A percentile compares a stretch with the other conserved stretches of the same genome.
Evolutionary conservation across 2,329 filamentous ascomycete genomes (phyloP).

Genomic region (Stachybotrys echinatus): DNA sequence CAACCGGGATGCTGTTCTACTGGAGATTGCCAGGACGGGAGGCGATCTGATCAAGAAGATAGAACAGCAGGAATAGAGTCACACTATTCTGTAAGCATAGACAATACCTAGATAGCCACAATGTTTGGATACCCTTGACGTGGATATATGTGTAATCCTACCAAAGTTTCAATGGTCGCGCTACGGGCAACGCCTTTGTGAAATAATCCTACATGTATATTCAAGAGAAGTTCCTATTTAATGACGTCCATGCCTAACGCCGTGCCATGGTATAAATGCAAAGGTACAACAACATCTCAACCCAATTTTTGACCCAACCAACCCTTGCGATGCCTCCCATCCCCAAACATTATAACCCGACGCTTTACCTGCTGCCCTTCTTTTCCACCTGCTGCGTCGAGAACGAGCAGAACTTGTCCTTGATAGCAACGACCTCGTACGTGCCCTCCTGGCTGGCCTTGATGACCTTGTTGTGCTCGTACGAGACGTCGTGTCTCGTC

Average conservation of each 20-base stretch:
- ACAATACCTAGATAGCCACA: too few species aligned
- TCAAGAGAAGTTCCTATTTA: constrained; percentile 1
- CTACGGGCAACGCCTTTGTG: too few species aligned
- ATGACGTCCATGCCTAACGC: constrained; percentile 13
- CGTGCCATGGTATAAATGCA: constrained; percentile 36
- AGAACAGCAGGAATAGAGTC: constrained; percentile 34
- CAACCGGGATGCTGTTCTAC: constrained; percentile 62
- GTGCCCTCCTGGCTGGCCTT: constrained; percentile 89
- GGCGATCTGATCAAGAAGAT: constrained; percentile 64
- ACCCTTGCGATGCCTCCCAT: not conserved
- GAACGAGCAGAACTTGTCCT: constrained; percentile 88
- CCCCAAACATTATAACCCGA: not conserved
- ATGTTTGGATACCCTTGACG: not conserved
- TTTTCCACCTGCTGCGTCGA: constrained; percentile 61
- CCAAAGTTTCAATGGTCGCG: too few species aligned
- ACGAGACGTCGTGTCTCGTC: constrained; percentile 80
- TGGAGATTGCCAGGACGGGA: constrained; percentile 67
- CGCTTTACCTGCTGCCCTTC: constrained; percentile 33
- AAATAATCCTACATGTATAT: too few species aligned
- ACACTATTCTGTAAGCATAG: too few species aligned
- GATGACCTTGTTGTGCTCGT: constrained; percentile 76
- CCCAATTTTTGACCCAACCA: constrained; percentile 3
- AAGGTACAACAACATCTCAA: constrained; percentile 11
- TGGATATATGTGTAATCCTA: not conserved
- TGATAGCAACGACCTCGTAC: constrained; percentile 95